phyloP scores from a whole-genome alignment of 352 stramenopile species.

The Pythium vanterpoolii region DNA sequence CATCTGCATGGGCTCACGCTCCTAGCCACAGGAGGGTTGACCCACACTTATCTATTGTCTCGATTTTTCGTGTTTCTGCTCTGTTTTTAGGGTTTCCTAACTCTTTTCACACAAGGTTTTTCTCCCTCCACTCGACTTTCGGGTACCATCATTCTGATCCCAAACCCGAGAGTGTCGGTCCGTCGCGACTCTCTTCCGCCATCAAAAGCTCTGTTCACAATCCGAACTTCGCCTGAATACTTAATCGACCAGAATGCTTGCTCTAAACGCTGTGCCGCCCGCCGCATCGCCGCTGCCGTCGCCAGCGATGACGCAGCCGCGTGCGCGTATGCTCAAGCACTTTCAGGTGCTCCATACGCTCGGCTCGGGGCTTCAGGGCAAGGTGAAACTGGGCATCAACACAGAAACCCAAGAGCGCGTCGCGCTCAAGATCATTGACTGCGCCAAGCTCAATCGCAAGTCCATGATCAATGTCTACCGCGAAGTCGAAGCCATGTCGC shows the following conservation, averaged over 20 bases:
- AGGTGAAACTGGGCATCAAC: constrained; percentile 88
- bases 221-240: neutral
- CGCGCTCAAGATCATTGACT: constrained; percentile 91
- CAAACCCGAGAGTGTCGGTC: constrained; percentile 28
- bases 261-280: constrained; percentile 5
- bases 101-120: constrained; percentile 10
- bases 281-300: constrained; percentile 10
- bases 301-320: constrained; percentile 10
- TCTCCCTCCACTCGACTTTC: constrained; percentile 28
- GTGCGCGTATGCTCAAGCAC: constrained; percentile 63
- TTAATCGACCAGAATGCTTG: constrained; percentile 6
- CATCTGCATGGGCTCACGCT: too few species aligned
- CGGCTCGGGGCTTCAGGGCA: constrained; percentile 76
- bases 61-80: too few species aligned
- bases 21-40: too few species aligned
- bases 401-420: constrained; percentile 72
- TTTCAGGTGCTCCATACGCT: constrained; percentile 79
- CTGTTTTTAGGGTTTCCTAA: too few species aligned
- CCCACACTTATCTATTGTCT: too few species aligned
- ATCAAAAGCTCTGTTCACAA: neutral
- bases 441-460: constrained; percentile 76
- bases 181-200: neutral
- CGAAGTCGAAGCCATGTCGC: constrained; percentile 89
- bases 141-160: constrained; percentile 29
- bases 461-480: constrained; percentile 82